Base-by-base conservation (phyloP, 2,329 filamentous ascomycete genomes). In the Aspergillus sp. region DNA sequence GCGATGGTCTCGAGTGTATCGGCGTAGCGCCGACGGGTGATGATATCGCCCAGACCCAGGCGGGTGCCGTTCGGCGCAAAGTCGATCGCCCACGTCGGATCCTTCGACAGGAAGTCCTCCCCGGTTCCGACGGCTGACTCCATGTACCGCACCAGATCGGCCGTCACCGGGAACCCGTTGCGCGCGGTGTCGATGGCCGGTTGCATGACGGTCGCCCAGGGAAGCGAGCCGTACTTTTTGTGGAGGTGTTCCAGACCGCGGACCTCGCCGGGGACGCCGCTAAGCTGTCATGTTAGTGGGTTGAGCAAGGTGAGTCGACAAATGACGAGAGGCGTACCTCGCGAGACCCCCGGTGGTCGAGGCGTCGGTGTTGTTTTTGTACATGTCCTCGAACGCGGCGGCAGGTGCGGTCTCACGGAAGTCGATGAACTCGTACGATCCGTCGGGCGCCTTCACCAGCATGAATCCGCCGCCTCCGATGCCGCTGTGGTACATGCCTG, bases 381-480 rank as follows among this genome's bases (percentile, higher is more conserved):
- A 97, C 93, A 97, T 97, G 64, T 95, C 84, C 70, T 91, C 79
- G 58, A 81, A 86, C 0, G 91, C 89, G 0, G 89, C 88, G 0
- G 87, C 88, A 0, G 93, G 93, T 0, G 93, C 93, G 0, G 88
- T 85, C 70, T 97, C 93, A 44, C 93, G 81, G 66, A 96, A 97
- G 72, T 97, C 93, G 60, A 97, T 85, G 53, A 87, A 86, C 66
- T 96, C 91, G 66, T 92, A 95, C 16, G 78, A 77, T n/a, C 91
- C 91, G 53, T 89, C 78, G 14, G 83, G 75, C 31, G 84, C 80
- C 45, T 89, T 85, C 4, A 96, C 83, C 4, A 96, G 78, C 81
- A 91, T 88, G 73, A 97, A 97, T 2, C 93, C 93, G 38, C 93
- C 93, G 5, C 93, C 93, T 17, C 89, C 92, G 54, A 97, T 88